Evolutionary conservation across 495 filamentous ascomycete genomes (phyloP), one percentile per base, ranked within the genome.

Genomic region (Letharia lupina): DNA sequence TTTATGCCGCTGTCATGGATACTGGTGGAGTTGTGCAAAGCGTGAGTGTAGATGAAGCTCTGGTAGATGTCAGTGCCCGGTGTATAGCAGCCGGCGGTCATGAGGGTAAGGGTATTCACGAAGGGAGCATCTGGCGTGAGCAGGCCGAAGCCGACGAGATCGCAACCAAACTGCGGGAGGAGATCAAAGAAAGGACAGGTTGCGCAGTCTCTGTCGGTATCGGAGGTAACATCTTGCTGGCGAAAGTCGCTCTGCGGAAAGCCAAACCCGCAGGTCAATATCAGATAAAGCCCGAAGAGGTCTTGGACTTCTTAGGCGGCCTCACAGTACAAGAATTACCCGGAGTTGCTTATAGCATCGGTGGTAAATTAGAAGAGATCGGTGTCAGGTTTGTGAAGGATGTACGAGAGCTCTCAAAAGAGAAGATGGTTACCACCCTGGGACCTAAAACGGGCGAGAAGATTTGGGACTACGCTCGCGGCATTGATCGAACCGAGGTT

Each of bases 181-280:
- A 82, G 33, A 84, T 96, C 56, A 89, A 90, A 70, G 71, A 78
- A 23, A 88, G 81, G 65, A 95, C 94, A 0, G 87, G 83, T 9
- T 97, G 95, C 73, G 84, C 87, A 60, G 93, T 97, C 6, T 96
- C 93, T 0, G 86, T 98, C n/a, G 94, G 94, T 0, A 96, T 98
- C 66, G 94, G 95, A 4, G 86, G 83, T 11, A 98, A 96, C 70
- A 91, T 98, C 48, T 74, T 98, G 13, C 83, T 92, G 10, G 95
- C 94, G 44, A 96, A 96, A 71, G 82, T 98, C 18, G 92, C 94
- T 10, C 77, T 96, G 66, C 82, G 92, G 48, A 95, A 90, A 75
- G 94, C 94, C 1, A 98, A 98, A 73, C 94, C 94, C 3, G 93
- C 93, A 5, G 94, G 95, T 0, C 93, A 96, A 70, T 89, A 90